Evolutionary conservation across 179 eudicot species (phyloP).

Genomic region (Silene vulgaris): DNA sequence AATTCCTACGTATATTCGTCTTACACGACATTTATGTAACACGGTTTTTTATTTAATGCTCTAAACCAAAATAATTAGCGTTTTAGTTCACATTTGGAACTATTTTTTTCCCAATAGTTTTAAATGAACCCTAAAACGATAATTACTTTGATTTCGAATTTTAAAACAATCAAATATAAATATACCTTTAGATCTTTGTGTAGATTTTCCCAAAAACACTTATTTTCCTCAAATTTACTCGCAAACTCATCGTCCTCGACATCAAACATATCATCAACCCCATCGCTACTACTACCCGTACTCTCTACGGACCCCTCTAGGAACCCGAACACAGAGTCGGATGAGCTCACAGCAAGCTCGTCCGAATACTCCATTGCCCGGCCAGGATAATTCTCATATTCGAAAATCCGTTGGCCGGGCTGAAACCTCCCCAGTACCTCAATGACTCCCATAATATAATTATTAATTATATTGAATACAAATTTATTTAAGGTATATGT

Average conservation of each 20-base stretch:
- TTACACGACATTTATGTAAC: no score
- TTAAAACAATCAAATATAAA: background rate
- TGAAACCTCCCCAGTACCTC: conserved; percentile 30
- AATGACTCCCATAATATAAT: background rate
- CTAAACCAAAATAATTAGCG: no score
- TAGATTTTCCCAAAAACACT: conserved; percentile 51
- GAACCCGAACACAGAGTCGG: conserved; percentile 64
- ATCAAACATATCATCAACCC: conserved; percentile 13
- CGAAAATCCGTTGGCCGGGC: conserved; percentile 40
- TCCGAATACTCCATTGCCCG: conserved; percentile 29
- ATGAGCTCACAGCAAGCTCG: conserved; percentile 42
- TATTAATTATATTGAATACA: no score
- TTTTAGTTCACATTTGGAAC: no score
- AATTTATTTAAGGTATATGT: background rate
- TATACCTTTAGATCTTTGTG: conserved; percentile 39
- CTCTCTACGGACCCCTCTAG: conserved; percentile 41
- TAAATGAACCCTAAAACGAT: no score
- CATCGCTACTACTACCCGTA: conserved; percentile 14
- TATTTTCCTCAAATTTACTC: conserved; percentile 32
- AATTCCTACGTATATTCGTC: no score
- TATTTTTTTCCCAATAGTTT: no score
- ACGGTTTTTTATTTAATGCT: no score
- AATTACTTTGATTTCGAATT: no score
- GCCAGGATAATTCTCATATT: conserved; percentile 7
- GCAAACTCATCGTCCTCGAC: conserved; percentile 30